Conservation (phyloP, 2,329 filamentous ascomycete genomes). For the Conoideocrella luteorostrata region DNA sequence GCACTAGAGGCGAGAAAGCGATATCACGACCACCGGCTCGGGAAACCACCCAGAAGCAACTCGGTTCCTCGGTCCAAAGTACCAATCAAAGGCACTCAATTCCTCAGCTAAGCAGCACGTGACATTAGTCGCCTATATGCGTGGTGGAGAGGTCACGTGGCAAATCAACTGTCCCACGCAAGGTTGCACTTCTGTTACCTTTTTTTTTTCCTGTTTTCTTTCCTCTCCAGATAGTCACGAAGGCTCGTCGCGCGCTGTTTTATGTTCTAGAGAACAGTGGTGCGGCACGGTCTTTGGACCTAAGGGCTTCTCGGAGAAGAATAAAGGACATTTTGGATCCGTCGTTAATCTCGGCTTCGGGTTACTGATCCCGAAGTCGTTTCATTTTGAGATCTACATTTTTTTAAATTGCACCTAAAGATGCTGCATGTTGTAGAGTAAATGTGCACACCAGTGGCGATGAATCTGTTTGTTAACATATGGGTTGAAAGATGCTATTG, state of each 20-base stretch:
- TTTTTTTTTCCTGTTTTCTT: constrained; percentile 29
- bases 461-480: too few species aligned
- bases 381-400: constrained; percentile 56
- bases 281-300: constrained; percentile 29
- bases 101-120: constrained; percentile 30
- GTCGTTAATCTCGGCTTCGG: constrained; percentile 52
- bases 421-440: too few species aligned
- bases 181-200: constrained; percentile 5
- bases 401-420: too few species aligned
- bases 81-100: constrained; percentile 33
- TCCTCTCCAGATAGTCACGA: constrained; percentile 45
- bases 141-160: constrained; percentile 14
- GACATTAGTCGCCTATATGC: constrained; percentile 15
- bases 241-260: constrained; percentile 31
- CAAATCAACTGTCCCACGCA: too few species aligned
- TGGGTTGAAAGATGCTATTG: too few species aligned
- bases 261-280: constrained; percentile 19
- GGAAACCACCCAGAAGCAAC: constrained; percentile 10
- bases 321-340: constrained; percentile 39
- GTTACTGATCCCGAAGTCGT: constrained; percentile 42
- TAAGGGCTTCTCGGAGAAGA: constrained; percentile 38
- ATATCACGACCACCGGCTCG: neutral
- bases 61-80: constrained; percentile 38
- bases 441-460: too few species aligned
- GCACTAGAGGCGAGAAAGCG: too few species aligned